Base-by-base conservation (phyloP, 768 basidiomycete species). In the Collybia sp. region DNA sequence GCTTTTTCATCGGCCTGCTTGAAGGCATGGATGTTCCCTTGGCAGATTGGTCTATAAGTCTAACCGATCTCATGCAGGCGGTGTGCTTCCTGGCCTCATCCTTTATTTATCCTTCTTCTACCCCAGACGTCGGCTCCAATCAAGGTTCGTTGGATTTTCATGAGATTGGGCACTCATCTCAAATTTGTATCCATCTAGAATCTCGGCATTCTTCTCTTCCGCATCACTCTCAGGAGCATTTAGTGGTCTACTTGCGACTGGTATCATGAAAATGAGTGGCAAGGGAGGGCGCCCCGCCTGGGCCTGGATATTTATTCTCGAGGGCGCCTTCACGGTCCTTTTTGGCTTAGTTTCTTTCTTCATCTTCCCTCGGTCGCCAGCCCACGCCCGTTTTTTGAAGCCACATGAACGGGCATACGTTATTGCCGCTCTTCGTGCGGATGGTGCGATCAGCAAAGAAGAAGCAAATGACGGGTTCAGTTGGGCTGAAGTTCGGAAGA, bases 231-330 rank as follows among this genome's bases (percentile, higher is more conserved):
- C 73, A 0, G 73, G 72, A 11, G 68, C 71, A 0, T 73, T 75
- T 53, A 70, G 68, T 16, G 77, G 77, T 38, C 64, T 79, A 2
- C 65, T 80, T 25, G 76, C 76, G 2, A 52, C 69, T 25, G 73
- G 63, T 2, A 75, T 80, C 46, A 56, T 64, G 38, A 57, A 72
- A n/a, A 70, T 80, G 65, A 53, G 75, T 42, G 72, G 72, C 12
- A 57, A 64, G 11, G 63, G 63, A 5, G 68, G 70, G 2, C 64
- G 62, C 47, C 58, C 67, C 5, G 75, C 72, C 8, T 78, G 76
- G 77, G 60, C 66, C 30, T 77, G 70, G 74, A 65, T 74, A 42
- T 71, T 72, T 51, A 69, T 71, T 34, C 18, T 70, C 16, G 76
- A 79, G 51, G 79, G 79, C 2, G 53, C 63, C 0, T 70, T 79